Evolutionary conservation across 805 yeast genomes (phyloP).

Genomic region (Saturnispora serradocipensis): DNA sequence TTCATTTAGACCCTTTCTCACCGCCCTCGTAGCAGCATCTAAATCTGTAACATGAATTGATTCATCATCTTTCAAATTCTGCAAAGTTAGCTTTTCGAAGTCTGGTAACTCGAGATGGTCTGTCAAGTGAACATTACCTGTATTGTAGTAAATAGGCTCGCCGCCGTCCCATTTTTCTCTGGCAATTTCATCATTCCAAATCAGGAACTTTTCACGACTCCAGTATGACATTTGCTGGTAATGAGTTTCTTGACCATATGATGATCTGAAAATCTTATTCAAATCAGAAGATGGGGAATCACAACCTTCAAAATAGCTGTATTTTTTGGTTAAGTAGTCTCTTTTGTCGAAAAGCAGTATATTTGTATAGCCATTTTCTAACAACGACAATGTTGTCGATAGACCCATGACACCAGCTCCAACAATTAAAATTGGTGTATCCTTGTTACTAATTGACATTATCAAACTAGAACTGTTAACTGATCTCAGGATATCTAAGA

Average conservation of each 20-base stretch:
- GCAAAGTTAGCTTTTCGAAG: conserved; percentile 12
- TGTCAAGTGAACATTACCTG: conserved; percentile 11
- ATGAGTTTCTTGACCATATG: conserved; percentile 14
- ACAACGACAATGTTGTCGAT: conserved; percentile 29
- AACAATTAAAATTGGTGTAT: conserved; percentile 24
- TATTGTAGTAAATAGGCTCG: conserved; percentile 14
- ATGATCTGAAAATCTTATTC: conserved; percentile 17
- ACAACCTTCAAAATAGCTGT: conserved; percentile 14
- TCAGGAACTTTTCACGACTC: conserved; percentile 11
- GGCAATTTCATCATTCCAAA: conserved; percentile 15
- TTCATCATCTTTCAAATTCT: conserved; percentile 11
- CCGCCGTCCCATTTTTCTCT: conserved; percentile 12
- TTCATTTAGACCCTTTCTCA: conserved; percentile 9
- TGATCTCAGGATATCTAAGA: no score
- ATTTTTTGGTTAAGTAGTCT: conserved; percentile 11
- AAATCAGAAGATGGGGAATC: conserved; percentile 20
- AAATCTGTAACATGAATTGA: conserved; percentile 11
- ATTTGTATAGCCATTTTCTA: conserved; percentile 14
- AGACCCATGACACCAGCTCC: conserved; percentile 49
- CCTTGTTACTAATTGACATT: conserved; percentile 5
- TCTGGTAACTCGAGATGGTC: conserved; percentile 8
- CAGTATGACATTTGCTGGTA: conserved; percentile 15
- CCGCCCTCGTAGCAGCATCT: not conserved
- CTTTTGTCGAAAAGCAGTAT: conserved; percentile 15
- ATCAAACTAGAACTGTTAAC: not conserved